These are phyloP conservation scores for Phytophthora uliginosa DNA, from an alignment of 352 stramenopile species.

Conservation along the genomic window DNA sequence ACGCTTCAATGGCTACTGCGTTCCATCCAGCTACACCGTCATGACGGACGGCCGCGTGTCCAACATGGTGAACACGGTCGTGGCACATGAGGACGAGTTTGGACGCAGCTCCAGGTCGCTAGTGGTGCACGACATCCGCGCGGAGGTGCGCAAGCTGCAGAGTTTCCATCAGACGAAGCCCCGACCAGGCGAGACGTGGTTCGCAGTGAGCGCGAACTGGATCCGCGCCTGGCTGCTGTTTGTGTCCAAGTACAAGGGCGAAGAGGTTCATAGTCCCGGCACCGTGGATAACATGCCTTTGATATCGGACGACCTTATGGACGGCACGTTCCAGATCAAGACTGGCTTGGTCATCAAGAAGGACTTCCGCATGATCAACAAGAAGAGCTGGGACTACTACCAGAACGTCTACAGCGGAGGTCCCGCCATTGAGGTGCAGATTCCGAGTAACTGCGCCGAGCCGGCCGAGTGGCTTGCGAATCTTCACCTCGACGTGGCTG, in stretches of 20 bases:
- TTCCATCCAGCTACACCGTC: conserved; percentile 66
- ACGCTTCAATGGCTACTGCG: conserved; percentile 76
- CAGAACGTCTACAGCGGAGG: conserved; percentile 75
- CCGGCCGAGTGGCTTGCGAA: conserved; percentile 60
- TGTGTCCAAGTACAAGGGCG: conserved; percentile 78
- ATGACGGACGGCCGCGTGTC: conserved; percentile 62
- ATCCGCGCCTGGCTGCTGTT: conserved; percentile 80
- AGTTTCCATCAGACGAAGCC: conserved; percentile 75
- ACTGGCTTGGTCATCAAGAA: conserved; percentile 67
- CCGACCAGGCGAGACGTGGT: conserved; percentile 71
- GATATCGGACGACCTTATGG: conserved; percentile 70
- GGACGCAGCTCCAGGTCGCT: conserved; percentile 49
- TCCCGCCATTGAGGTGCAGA: conserved; percentile 74
- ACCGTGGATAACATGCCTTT: conserved; percentile 82
- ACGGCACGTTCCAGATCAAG: conserved; percentile 80
- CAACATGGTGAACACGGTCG: conserved; percentile 52
- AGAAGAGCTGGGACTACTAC: conserved; percentile 83
- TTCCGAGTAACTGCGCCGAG: conserved; percentile 63
- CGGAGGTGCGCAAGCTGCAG: conserved; percentile 73
- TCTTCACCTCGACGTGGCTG: conserved; percentile 62
- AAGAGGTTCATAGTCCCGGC: conserved; percentile 62
- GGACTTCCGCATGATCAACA: conserved; percentile 87
- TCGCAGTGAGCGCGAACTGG: conserved; percentile 70
- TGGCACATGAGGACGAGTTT: conserved; percentile 84
- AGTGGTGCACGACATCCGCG: conserved; percentile 62